Conservation (phyloP, 2,329 filamentous ascomycete genomes). For the Aspergillus neotritici region DNA sequence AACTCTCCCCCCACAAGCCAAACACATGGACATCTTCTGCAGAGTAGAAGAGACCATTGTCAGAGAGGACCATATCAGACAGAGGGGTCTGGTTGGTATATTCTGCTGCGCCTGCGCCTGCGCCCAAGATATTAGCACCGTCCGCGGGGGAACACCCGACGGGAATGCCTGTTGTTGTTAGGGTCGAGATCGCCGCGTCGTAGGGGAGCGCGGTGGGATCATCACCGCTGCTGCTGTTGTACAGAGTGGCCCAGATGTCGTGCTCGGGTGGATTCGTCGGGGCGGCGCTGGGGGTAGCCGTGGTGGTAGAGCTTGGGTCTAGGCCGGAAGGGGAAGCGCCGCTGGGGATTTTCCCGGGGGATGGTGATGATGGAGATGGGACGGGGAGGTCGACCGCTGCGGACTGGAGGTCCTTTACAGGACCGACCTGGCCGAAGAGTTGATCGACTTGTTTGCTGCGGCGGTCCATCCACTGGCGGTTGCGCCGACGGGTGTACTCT, state of each 20-base stretch:
- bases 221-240: slow-evolving; percentile 13
- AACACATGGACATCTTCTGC: slow-evolving; percentile 30
- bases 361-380: slow-evolving; percentile 19
- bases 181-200: slow-evolving; percentile 27
- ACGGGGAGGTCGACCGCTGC: slow-evolving; percentile 9
- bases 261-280: slow-evolving; percentile 10
- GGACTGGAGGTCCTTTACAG: slow-evolving; percentile 9
- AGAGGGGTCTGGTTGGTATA: slow-evolving; percentile 25
- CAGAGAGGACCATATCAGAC: slow-evolving; percentile 29
- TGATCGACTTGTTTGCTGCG: slow-evolving; percentile 38
- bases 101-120: slow-evolving; percentile 9
- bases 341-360: slow-evolving; percentile 13
- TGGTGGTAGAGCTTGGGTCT: slow-evolving; percentile 4
- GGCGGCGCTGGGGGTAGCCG: no score
- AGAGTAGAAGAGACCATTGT: slow-evolving; percentile 31
- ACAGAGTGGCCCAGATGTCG: slow-evolving; percentile 29
- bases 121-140: slow-evolving; percentile 20
- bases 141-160: slow-evolving; percentile 29
- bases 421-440: slow-evolving; percentile 36
- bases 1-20: slow-evolving; percentile 28
- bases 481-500: slow-evolving; percentile 34
- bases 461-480: slow-evolving; percentile 36
- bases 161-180: slow-evolving; percentile 31
- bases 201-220: slow-evolving; percentile 20
- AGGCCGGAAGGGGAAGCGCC: no score